Base-by-base conservation (phyloP, 1,139 yeast species). In the Magnusiomyces suaveolens region DNA sequence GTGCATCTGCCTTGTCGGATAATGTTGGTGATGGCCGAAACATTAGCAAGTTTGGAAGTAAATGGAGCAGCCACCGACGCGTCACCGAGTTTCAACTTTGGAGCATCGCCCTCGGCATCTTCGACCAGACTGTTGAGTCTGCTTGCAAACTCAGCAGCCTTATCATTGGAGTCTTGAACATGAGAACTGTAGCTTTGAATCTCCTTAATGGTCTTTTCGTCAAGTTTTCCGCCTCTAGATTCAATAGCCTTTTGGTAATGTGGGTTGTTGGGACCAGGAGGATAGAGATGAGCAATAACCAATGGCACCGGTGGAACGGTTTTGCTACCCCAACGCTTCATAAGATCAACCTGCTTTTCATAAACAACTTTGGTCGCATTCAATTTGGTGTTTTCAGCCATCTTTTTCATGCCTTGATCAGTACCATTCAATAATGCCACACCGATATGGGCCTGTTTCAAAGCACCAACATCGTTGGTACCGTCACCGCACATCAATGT, bases 401-500 rank as follows among this genome's bases (percentile, higher is more conserved):
- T 80, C 71, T 89, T 88, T 72, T 86, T 86, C 82, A 94, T 76
- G 54, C 96, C 88, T 58, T 87, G 97, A 69, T 87, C 96, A 56
- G 98, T 89, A 74, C 97, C 99, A 66, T 94, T 94, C 69, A 94
- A 78, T 62, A 92, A 75, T n/a, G 99, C 99, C 67, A 92, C 90
- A 75, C 98, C 98, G 67, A 92, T 84, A 66, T 92, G 96, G 8
- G 99, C 97, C 74, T 92, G 97, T 71, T 92, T 94, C 72, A 92
- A 80, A 54, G 99, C 99, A 71, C 99, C 99, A 55, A 92, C 98
- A 76, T 92, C 99, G 69, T 92, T 92, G 38, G 99, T 92, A 73
- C 99, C 99, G 72, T 92, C 99, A 76, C 99, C 99, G 73, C 98
- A 92, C 99, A 92, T 92, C 64, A 94, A 79, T 36, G 98, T 92